Evolutionary conservation across 192 early-diverging fungal species (phyloP).

Genomic region (Coemansia sp.): DNA sequence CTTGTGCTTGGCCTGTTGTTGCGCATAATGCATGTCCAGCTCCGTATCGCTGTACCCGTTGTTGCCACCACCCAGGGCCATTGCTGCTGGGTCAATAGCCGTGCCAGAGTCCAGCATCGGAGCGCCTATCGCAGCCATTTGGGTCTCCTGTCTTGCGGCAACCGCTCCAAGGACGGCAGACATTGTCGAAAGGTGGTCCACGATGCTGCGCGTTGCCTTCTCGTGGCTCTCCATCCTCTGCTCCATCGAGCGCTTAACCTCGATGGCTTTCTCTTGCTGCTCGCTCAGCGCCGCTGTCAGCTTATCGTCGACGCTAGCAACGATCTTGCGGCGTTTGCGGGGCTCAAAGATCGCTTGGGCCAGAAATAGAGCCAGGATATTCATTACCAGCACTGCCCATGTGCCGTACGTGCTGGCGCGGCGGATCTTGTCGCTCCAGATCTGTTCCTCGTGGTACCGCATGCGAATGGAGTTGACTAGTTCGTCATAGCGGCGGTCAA

Average conservation of each 20-base stretch:
- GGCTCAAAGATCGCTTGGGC: slow-evolving; percentile 80
- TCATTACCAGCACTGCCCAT: slow-evolving; percentile 71
- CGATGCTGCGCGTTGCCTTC: slow-evolving; percentile 11
- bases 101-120: not conserved
- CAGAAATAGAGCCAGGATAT: slow-evolving; percentile 66
- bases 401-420: slow-evolving; percentile 75
- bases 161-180: slow-evolving; percentile 21
- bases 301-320: slow-evolving; percentile 69
- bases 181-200: slow-evolving; percentile 20
- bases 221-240: slow-evolving; percentile 21
- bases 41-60: slow-evolving; percentile 40
- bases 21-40: slow-evolving; percentile 52
- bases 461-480: slow-evolving; percentile 71
- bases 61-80: not conserved
- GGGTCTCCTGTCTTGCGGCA: slow-evolving; percentile 20
- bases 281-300: slow-evolving; percentile 54
- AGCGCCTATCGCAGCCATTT: slow-evolving; percentile 5
- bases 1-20: not conserved
- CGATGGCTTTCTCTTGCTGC: slow-evolving; percentile 29
- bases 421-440: slow-evolving; percentile 88
- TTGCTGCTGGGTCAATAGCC: not conserved
- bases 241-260: not conserved
- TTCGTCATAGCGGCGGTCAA: slow-evolving; percentile 66
- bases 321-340: slow-evolving; percentile 64
- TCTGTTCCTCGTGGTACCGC: slow-evolving; percentile 81